phyloP scores from a whole-genome alignment of 768 basidiomycete species.

The Tremella fuciformis region DNA sequence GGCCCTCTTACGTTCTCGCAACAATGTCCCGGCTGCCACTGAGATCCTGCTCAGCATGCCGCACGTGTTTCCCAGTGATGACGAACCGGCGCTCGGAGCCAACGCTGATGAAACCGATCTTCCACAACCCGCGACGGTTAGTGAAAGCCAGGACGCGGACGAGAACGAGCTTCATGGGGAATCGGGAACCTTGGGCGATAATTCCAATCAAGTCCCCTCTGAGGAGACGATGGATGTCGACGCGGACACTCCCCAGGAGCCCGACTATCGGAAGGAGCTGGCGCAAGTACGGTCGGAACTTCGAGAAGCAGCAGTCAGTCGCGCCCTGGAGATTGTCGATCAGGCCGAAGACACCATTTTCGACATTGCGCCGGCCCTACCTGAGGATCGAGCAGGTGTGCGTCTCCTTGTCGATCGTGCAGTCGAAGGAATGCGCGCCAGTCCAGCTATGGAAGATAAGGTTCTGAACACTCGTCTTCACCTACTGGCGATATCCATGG shows the following conservation, averaged over 20 bases:
- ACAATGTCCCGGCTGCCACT: constrained; percentile 83
- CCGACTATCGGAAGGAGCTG: constrained; percentile 49
- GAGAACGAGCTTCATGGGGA: not conserved
- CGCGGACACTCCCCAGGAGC: not conserved
- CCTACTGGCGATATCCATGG: constrained; percentile 56
- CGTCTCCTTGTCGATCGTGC: constrained; percentile 60
- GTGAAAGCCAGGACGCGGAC: not conserved
- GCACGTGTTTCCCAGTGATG: constrained; percentile 32
- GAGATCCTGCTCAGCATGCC: constrained; percentile 74
- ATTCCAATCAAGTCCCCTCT: not conserved
- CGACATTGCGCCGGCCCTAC: constrained; percentile 77
- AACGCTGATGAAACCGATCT: not conserved
- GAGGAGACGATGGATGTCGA: not conserved
- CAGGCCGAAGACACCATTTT: constrained; percentile 83
- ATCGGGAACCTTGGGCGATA: not conserved
- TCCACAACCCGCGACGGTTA: not conserved
- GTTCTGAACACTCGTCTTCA: constrained; percentile 77
- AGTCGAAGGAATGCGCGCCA: constrained; percentile 2
- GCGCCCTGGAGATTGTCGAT: constrained; percentile 76
- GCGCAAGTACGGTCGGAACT: constrained; percentile 66
- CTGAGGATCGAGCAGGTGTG: constrained; percentile 69
- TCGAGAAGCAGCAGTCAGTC: constrained; percentile 63
- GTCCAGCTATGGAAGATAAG: constrained; percentile 56
- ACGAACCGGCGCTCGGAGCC: constrained; percentile 12
- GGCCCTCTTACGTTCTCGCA: constrained; percentile 77